Conservation (phyloP, 2,329 filamentous ascomycete genomes). For the Colletotrichum melonis region DNA sequence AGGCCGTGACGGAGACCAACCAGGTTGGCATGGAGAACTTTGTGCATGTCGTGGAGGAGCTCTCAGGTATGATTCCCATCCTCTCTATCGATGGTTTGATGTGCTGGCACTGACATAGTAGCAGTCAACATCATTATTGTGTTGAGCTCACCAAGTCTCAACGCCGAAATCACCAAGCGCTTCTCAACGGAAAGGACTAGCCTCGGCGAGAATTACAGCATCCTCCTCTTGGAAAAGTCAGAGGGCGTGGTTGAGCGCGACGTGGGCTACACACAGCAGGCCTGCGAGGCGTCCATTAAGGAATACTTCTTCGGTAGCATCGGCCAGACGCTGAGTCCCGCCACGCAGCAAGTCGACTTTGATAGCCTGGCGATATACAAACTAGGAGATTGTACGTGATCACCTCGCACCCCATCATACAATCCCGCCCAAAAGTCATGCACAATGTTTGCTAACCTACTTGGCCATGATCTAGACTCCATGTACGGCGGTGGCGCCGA, state of each 20-base stretch:
- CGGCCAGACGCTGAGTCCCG: constrained; percentile 82
- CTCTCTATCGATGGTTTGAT: too few species aligned
- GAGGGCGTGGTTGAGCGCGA: constrained; percentile 86
- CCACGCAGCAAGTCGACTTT: constrained; percentile 87
- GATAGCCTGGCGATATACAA: constrained; percentile 79
- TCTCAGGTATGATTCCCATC: constrained; percentile 52
- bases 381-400: constrained; percentile 67
- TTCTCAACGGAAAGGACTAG: constrained; percentile 69
- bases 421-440: not conserved
- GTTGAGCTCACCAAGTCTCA: constrained; percentile 81
- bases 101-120: constrained; percentile 48
- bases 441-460: not conserved
- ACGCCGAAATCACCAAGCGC: constrained; percentile 78
- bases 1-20: constrained; percentile 74
- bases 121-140: constrained; percentile 85
- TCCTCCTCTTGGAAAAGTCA: constrained; percentile 85
- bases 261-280: constrained; percentile 77
- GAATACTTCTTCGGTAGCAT: constrained; percentile 94
- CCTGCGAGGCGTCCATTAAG: constrained; percentile 81
- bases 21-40: constrained; percentile 80
- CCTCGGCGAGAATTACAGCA: constrained; percentile 75
- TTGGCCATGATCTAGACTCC: constrained; percentile 37
- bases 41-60: constrained; percentile 75
- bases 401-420: too few species aligned
- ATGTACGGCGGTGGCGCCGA: constrained; percentile 46